Percentiles rank a stretch among this genome's conserved stretches.
Conservation (phyloP, 148 eudicot genomes). For the Tetragonia tetragonoides region DNA sequence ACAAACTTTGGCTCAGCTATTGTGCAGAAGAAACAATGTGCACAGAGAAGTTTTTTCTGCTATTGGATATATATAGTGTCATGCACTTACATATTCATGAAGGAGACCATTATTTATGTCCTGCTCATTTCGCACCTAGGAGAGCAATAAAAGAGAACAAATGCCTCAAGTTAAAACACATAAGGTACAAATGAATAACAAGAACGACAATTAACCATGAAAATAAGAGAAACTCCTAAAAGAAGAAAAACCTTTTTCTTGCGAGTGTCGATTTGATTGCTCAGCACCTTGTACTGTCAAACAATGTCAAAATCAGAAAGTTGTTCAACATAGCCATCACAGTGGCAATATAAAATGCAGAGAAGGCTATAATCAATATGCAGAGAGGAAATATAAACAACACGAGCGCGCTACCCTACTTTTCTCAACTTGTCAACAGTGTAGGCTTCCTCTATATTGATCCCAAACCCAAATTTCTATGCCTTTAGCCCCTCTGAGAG, state of each 20-base stretch:
- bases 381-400: neutral
- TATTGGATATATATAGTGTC: neutral
- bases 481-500: no score
- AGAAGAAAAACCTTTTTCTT: constrained; percentile 65
- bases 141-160: neutral
- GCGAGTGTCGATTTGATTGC: constrained; percentile 44
- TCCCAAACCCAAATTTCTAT: no score
- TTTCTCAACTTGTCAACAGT: neutral
- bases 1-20: no score
- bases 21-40: no score
- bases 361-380: neutral
- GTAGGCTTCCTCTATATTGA: no score
- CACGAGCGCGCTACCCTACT: neutral
- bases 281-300: constrained; percentile 47
- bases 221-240: neutral
- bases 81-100: constrained; percentile 61
- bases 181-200: neutral
- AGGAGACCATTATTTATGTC: constrained; percentile 52
- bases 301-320: constrained; percentile 12
- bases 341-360: neutral
- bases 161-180: neutral
- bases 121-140: constrained; percentile 54
- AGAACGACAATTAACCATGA: neutral
- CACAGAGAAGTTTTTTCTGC: no score
- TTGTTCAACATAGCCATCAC: neutral